Evolutionary conservation across 1,284 basidiomycete genomes (phyloP).

Genomic region (Salmacisia buchloeana): DNA sequence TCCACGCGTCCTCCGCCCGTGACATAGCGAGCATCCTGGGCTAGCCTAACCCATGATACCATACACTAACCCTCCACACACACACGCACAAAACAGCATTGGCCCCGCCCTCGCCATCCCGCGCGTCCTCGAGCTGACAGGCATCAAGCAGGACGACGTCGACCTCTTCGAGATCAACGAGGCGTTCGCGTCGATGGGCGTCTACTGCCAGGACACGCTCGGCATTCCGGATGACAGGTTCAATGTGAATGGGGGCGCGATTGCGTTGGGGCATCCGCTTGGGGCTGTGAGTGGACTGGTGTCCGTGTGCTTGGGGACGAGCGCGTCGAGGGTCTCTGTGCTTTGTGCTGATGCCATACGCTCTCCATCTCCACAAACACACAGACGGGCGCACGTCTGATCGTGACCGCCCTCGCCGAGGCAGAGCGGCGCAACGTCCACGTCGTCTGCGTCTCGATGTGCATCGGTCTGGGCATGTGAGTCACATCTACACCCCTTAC

Average conservation of each 20-base stretch:
- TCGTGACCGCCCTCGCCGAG: constrained; percentile 80
- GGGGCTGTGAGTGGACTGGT: constrained; percentile 64
- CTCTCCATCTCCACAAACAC: constrained; percentile 57
- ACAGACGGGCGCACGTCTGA: constrained; percentile 75
- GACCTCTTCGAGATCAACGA: constrained; percentile 87
- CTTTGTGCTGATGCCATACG: background rate
- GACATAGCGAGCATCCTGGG: background rate
- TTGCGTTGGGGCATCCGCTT: constrained; percentile 80
- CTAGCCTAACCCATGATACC: background rate
- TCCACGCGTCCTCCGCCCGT: background rate
- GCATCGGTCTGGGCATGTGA: constrained; percentile 54
- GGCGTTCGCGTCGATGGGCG: constrained; percentile 80
- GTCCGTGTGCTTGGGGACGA: background rate
- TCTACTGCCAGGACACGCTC: constrained; percentile 72
- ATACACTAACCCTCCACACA: background rate
- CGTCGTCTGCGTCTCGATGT: constrained; percentile 80
- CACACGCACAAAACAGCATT: background rate
- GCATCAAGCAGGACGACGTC: constrained; percentile 66
- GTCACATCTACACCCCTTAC: background rate
- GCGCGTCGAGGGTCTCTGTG: background rate
- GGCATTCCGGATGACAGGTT: constrained; percentile 61
- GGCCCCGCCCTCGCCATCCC: constrained; percentile 70
- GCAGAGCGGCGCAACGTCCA: constrained; percentile 70
- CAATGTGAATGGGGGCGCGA: constrained; percentile 80
- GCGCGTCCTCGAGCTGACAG: constrained; percentile 62